Conservation (phyloP, 176 grass and related monocot species). For the Bromus sterilis region DNA sequence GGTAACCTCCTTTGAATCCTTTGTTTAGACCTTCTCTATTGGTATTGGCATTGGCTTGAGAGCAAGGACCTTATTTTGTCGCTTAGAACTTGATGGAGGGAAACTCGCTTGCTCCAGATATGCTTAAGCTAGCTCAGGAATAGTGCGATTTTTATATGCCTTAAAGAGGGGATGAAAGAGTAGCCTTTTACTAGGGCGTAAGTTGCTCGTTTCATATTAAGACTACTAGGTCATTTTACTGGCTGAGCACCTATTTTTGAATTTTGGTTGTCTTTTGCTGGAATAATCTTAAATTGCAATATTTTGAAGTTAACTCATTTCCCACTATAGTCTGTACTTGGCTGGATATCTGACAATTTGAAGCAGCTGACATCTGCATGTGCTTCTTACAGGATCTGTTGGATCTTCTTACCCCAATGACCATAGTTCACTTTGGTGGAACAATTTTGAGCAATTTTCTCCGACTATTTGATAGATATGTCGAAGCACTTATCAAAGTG, state of each 20-base stretch:
- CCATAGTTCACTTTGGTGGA: slow-evolving; percentile 79
- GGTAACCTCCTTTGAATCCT: no score
- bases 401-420: slow-evolving; percentile 84
- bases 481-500: slow-evolving; percentile 73
- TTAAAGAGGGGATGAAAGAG: no score
- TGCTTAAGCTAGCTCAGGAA: no score
- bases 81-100: no score
- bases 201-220: no score
- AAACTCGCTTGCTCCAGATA: no score
- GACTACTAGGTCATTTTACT: neutral
- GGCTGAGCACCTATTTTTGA: neutral
- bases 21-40: no score
- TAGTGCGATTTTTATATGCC: no score
- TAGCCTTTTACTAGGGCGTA: no score
- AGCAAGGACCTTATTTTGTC: no score
- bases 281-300: neutral
- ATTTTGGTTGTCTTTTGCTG: neutral
- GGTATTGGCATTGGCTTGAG: no score
- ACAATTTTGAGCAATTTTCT: slow-evolving; percentile 77
- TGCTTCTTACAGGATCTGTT: slow-evolving; percentile 72
- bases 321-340: neutral
- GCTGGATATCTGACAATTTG: neutral
- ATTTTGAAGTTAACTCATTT: neutral
- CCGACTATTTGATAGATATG: slow-evolving; percentile 83
- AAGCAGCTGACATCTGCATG: slow-evolving; percentile 22